Evolutionary conservation across 2,329 filamentous ascomycete species (phyloP), one percentile per base, ranked within the genome.

Genomic region (Xylaria sp.): DNA sequence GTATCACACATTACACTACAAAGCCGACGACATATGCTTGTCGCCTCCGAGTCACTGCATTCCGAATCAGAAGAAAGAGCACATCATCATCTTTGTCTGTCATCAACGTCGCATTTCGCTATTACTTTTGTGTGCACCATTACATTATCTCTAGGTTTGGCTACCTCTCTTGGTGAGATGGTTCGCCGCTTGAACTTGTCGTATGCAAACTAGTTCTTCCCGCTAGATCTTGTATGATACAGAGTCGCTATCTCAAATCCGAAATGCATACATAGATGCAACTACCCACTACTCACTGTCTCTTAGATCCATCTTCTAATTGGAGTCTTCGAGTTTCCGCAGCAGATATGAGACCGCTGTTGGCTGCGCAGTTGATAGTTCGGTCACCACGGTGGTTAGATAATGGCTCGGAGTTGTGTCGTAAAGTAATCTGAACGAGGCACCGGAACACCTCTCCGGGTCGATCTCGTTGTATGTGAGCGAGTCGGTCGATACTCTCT

Each of bases 391-490:
- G 81, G 94, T 92, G 48, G 93, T 91, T 73, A 98, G 90, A 77
- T 94, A 94, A 75, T 93, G 91, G 3, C 93, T 92, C 15, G 91
- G 92, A 0, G 96, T 99, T 57, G 95, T 93, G 80, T 99, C 96
- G 78, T 97, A 98, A 81, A 98, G 89, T 69, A 98, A 86, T 20
- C 88, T 81, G 78, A 89, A 88, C 3, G 81, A 82, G 48, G 83
- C 83, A 20, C 82, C 81, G 18, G 85, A 83, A 82, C 82, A 93
- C 86, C 80, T 92, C 89, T 81, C 93, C 77, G 80, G 94, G 87
- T 82, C 94, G 71, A 98, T 91, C 83, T 99, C 96, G 80, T 99
- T 99, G 76, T 94, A 91, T 51, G 96, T 95, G 73, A 98, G 93
- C 28, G 94, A 95, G 81, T 98, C 96, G 15, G 97, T 89, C 7